These are phyloP conservation scores for Fusarium sp. DNA, from an alignment of 2,329 filamentous ascomycete species.

Conservation along the genomic window DNA sequence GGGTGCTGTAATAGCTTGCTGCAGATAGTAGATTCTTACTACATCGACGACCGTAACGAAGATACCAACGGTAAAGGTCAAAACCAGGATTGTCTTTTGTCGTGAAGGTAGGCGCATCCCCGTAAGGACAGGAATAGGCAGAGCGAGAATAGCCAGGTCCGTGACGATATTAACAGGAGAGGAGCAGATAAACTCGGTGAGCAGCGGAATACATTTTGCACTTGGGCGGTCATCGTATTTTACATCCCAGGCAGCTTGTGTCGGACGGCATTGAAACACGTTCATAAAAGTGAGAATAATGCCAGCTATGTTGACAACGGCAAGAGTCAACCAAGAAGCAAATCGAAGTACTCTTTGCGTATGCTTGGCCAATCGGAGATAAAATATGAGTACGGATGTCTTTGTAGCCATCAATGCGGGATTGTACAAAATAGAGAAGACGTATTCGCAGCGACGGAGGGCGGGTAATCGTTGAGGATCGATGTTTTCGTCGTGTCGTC, in stretches of 20 bases:
- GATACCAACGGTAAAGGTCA: slow-evolving; percentile 87
- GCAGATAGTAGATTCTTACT: slow-evolving; percentile 88
- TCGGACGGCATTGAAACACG: slow-evolving; percentile 84
- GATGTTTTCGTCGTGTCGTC: slow-evolving; percentile 73
- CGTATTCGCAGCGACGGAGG: slow-evolving; percentile 71
- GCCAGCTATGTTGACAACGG: slow-evolving; percentile 82
- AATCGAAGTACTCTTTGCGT: slow-evolving; percentile 79
- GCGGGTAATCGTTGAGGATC: slow-evolving; percentile 57
- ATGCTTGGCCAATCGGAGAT: slow-evolving; percentile 82
- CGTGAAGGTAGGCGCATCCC: slow-evolving; percentile 84
- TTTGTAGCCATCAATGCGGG: slow-evolving; percentile 91
- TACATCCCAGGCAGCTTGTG: slow-evolving; percentile 73
- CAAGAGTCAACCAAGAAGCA: slow-evolving; percentile 83
- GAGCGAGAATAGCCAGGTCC: slow-evolving; percentile 85
- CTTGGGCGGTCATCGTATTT: slow-evolving; percentile 43
- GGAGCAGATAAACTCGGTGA: slow-evolving; percentile 75
- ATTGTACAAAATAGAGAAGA: slow-evolving; percentile 77
- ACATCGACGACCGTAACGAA: slow-evolving; percentile 92
- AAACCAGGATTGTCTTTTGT: slow-evolving; percentile 87
- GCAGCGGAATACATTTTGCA: slow-evolving; percentile 64
- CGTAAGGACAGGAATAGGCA: slow-evolving; percentile 89
- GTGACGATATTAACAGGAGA: slow-evolving; percentile 93
- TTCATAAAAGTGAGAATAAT: slow-evolving; percentile 85
- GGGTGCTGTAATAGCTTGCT: slow-evolving; percentile 70
- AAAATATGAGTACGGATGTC: slow-evolving; percentile 92